Percentiles rank a stretch among this genome's conserved stretches.
Conservation (phyloP, 441 rosid species). For the Eutrema salsugineum region DNA sequence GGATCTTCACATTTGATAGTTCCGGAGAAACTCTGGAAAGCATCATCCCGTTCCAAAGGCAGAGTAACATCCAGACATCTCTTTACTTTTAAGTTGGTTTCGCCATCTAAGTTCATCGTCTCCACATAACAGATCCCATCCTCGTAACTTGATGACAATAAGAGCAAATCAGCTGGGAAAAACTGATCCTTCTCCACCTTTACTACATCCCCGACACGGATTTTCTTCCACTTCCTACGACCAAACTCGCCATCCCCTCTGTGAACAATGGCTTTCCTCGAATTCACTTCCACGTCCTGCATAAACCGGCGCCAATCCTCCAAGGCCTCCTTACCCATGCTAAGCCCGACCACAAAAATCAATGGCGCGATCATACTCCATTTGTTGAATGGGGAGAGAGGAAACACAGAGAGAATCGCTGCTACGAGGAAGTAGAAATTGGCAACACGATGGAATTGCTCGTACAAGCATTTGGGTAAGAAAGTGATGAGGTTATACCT, state of each 20-base stretch:
- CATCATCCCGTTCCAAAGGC: conserved; percentile 41
- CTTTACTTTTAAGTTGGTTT: conserved; percentile 67
- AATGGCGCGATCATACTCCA: conserved; percentile 58
- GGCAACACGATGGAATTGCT: conserved; percentile 75
- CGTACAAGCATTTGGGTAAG: conserved; percentile 61
- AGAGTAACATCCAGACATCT: conserved; percentile 53
- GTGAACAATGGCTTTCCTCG: conserved; percentile 41
- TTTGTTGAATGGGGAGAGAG: conserved; percentile 44
- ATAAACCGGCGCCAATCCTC: conserved; percentile 72
- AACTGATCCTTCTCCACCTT: conserved; percentile 61
- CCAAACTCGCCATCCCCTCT: conserved; percentile 49
- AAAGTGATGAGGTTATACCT: conserved; percentile 56
- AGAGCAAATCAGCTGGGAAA: conserved; percentile 65
- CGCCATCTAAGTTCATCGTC: conserved; percentile 87
- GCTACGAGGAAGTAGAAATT: conserved; percentile 62
- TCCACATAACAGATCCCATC: conserved; percentile 84
- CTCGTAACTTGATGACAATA: conserved; percentile 65
- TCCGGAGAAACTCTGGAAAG: conserved; percentile 40
- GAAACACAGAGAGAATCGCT: conserved; percentile 46
- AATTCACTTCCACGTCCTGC: conserved; percentile 55
- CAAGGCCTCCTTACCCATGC: conserved; percentile 65
- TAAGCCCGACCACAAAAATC: conserved; percentile 60
- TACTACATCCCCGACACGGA: conserved; percentile 64
- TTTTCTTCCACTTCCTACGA: conserved; percentile 48
- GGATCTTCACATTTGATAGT: conserved; percentile 66